Percentiles rank a stretch among this genome's conserved stretches.
Evolutionary conservation across 78 protist species (phyloP).

Genomic region (Andalucia godoyi): DNA sequence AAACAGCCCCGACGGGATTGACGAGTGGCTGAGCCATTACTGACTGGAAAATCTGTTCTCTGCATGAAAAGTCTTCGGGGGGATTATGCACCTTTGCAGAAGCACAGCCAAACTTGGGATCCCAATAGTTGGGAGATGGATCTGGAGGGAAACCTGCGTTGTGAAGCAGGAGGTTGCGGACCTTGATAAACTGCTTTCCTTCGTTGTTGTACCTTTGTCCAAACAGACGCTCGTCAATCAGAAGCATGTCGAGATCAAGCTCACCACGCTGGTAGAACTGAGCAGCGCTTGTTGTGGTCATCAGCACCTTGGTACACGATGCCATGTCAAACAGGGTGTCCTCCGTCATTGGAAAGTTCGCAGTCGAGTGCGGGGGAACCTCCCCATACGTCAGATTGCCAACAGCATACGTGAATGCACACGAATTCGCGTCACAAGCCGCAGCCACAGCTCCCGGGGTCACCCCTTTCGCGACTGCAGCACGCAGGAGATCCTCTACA

Average conservation of each 20-base stretch:
- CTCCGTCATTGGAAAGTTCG: background rate
- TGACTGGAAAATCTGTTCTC: conserved; percentile 16
- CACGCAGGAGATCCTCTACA: no score
- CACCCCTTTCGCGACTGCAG: no score
- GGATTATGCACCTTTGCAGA: conserved; percentile 30
- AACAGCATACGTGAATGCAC: no score
- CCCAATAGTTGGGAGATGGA: conserved; percentile 46
- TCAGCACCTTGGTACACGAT: background rate
- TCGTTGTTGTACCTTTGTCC: conserved; percentile 32
- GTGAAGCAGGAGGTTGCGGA: conserved; percentile 47
- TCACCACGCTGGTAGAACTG: conserved; percentile 4
- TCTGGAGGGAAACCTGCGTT: conserved; percentile 61
- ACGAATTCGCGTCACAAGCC: no score
- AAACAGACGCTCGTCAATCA: background rate
- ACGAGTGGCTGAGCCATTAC: conserved; percentile 30
- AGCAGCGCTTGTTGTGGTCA: conserved; percentile 7
- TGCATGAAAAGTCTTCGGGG: conserved; percentile 43
- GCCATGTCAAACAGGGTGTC: conserved; percentile 15
- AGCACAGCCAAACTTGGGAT: conserved; percentile 50
- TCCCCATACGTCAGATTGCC: conserved; percentile 13
- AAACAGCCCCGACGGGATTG: conserved; percentile 36
- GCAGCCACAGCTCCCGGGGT: no score
- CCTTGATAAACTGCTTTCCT: conserved; percentile 46
- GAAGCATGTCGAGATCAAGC: background rate
- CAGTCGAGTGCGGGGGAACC: background rate